Base-by-base conservation (phyloP, 495 filamentous ascomycete species). In the Penicillium dipodomyicola region DNA sequence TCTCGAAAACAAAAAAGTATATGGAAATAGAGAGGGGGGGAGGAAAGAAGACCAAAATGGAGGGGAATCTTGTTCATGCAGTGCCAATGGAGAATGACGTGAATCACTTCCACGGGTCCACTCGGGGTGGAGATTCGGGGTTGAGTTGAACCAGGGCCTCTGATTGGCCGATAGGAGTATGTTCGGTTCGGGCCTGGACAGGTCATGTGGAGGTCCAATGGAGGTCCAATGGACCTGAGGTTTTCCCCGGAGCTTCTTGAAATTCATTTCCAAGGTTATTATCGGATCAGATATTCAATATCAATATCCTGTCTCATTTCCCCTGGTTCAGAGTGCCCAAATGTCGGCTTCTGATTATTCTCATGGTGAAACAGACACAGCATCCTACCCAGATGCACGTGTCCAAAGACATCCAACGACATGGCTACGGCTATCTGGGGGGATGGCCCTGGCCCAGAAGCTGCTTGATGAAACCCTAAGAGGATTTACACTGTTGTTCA, bases 11-110 rank as follows among this genome's bases (percentile, higher is more conserved):
- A 44, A n/a, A 56, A 56, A 27, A 47, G 50, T 12, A 33, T 33
- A 33, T 14, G 30, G 46, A 42, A 54, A 35, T 14, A 17, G 40
- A 35, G 45, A 33, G 32, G 41, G 32, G 41, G 17, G 27, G 30
- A 25, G 3, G 4, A 23, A 11, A 40, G 17, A 51, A 33, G 30
- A 11, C 11, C 3, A 29, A 40, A 23, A 29, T 20, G 37, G 46
- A 39, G 32, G 51, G 44, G 39, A 53, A 54, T 33, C 30, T 14
- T 33, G 30, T 27, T 25, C 32, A 29, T 23, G 20, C 35, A 29
- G 41, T 48, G 45, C 45, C 45, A 48, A 48, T 15, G 45, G 27
- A 48, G n/a, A 32, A 48, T 48, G 45, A 48, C 45, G 45, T 48
- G 45, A 48, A 48, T 19, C n/a, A n/a, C 14, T 10, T 17, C 41